Conservation (phyloP, 169 alveolate genomes). For the Cystoisospora suis region DNA sequence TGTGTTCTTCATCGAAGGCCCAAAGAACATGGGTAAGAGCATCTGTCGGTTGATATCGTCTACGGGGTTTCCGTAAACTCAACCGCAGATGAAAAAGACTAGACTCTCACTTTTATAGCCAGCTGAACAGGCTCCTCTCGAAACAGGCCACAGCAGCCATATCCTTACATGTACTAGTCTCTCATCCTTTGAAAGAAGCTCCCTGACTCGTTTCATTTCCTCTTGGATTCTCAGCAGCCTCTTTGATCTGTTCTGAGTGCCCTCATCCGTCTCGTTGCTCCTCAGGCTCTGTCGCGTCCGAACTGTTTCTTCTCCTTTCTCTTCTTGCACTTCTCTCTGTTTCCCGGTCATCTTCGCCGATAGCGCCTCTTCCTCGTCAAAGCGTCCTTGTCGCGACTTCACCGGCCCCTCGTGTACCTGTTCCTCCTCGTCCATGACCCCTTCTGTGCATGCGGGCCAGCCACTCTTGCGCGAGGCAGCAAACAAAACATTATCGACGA, state of each 20-base stretch:
- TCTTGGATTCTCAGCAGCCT: slow-evolving; percentile 24
- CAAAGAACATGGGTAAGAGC: too few species aligned
- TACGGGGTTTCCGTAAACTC: too few species aligned
- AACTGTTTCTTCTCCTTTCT: too few species aligned
- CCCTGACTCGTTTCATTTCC: slow-evolving; percentile 30
- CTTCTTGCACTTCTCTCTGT: background rate
- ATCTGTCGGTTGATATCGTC: too few species aligned
- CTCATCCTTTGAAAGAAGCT: slow-evolving; percentile 35
- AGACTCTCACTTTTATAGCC: too few species aligned
- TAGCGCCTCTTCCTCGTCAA: slow-evolving; percentile 16
- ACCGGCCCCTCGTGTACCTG: background rate
- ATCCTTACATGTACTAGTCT: slow-evolving; percentile 37
- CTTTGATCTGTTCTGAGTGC: background rate
- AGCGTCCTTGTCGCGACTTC: too few species aligned
- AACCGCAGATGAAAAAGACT: too few species aligned
- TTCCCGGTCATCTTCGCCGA: slow-evolving; percentile 19
- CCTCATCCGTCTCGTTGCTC: background rate
- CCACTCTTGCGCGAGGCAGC: background rate
- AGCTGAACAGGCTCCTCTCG: too few species aligned
- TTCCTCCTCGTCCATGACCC: background rate
- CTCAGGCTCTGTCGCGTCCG: too few species aligned
- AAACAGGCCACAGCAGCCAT: background rate
- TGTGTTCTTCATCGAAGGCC: too few species aligned
- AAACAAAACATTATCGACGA: slow-evolving; percentile 59
- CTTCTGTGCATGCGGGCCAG: background rate